A percentile compares a stretch with the other conserved stretches of the same genome.
Evolutionary conservation across 768 basidiomycete species (phyloP).

Genomic region (Boletus rufocinnamomeus): DNA sequence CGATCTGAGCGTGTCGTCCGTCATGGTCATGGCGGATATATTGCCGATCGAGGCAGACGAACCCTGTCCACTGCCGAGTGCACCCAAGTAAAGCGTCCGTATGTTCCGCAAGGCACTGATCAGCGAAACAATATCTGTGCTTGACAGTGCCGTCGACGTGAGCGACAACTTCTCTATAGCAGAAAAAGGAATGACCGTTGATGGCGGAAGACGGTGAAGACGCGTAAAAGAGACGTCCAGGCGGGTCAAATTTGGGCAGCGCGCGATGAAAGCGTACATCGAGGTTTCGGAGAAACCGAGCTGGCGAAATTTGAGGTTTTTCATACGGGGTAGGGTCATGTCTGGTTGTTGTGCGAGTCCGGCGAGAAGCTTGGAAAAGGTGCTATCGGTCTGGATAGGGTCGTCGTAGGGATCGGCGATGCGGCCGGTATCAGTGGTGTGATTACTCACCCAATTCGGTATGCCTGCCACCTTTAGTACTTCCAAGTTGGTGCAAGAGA

Average conservation of each 20-base stretch:
- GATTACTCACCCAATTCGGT: slow-evolving; percentile 53
- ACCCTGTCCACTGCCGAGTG: slow-evolving; percentile 52
- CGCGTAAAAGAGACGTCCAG: slow-evolving; percentile 69
- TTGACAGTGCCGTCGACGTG: slow-evolving; percentile 52
- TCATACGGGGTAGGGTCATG: slow-evolving; percentile 43
- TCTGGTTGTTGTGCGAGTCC: slow-evolving; percentile 23
- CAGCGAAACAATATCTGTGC: slow-evolving; percentile 42
- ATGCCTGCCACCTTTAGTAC: slow-evolving; percentile 66
- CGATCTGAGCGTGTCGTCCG: slow-evolving; percentile 45
- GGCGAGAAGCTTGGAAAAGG: slow-evolving; percentile 47
- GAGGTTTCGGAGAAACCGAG: slow-evolving; percentile 52
- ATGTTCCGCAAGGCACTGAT: slow-evolving; percentile 44
- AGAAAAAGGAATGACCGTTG: background rate
- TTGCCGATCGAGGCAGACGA: slow-evolving; percentile 47
- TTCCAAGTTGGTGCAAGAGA: slow-evolving; percentile 44
- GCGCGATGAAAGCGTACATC: slow-evolving; percentile 41
- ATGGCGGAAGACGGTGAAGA: slow-evolving; percentile 41
- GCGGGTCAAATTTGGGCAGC: slow-evolving; percentile 52
- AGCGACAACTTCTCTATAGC: slow-evolving; percentile 62
- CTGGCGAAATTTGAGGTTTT: slow-evolving; percentile 60
- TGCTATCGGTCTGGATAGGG: slow-evolving; percentile 54
- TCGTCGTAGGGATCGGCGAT: background rate
- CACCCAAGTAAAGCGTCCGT: slow-evolving; percentile 55
- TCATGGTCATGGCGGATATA: slow-evolving; percentile 55
- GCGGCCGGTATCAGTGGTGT: background rate